phyloP scores from a whole-genome alignment of 2,329 filamentous ascomycete species.

The Cercospora beticola region DNA sequence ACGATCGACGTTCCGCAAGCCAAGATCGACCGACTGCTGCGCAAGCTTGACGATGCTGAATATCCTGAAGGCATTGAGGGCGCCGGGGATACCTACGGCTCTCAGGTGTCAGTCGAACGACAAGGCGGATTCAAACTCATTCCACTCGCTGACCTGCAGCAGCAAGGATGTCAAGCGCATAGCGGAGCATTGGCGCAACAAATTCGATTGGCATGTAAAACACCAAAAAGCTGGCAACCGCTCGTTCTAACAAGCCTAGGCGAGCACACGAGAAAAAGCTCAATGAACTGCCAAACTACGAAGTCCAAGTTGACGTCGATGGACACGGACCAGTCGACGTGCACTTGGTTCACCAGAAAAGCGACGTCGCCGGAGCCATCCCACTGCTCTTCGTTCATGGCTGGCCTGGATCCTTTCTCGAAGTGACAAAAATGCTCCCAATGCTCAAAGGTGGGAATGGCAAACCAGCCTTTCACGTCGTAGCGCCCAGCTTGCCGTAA shows the following conservation, averaged over 20 bases:
- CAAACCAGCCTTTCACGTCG: slow-evolving; percentile 60
- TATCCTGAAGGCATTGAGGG: slow-evolving; percentile 33
- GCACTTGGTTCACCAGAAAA: slow-evolving; percentile 64
- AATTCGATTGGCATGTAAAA: slow-evolving; percentile 61
- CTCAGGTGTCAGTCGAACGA: slow-evolving; percentile 46
- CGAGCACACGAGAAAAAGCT: slow-evolving; percentile 58
- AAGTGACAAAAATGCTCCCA: slow-evolving; percentile 62
- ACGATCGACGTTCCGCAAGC: slow-evolving; percentile 20
- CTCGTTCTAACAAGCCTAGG: too few species aligned
- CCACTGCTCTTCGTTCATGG: slow-evolving; percentile 67
- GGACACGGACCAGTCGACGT: slow-evolving; percentile 61
- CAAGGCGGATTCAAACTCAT: too few species aligned
- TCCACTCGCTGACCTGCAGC: not conserved
- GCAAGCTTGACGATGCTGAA: slow-evolving; percentile 18
- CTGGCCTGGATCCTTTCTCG: slow-evolving; percentile 67
- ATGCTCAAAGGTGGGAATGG: slow-evolving; percentile 41
- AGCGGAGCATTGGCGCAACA: slow-evolving; percentile 55
- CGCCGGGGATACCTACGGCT: slow-evolving; percentile 58
- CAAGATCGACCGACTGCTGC: slow-evolving; percentile 18
- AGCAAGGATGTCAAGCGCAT: slow-evolving; percentile 58
- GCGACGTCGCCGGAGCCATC: slow-evolving; percentile 54
- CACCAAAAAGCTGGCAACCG: too few species aligned
- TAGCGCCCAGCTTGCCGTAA: slow-evolving; percentile 62
- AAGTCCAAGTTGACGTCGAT: slow-evolving; percentile 53
- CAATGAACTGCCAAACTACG: slow-evolving; percentile 62